Evolutionary conservation across 495 filamentous ascomycete genomes (phyloP), one percentile per base, ranked within the genome.

Genomic region (Tirmania nivea): DNA sequence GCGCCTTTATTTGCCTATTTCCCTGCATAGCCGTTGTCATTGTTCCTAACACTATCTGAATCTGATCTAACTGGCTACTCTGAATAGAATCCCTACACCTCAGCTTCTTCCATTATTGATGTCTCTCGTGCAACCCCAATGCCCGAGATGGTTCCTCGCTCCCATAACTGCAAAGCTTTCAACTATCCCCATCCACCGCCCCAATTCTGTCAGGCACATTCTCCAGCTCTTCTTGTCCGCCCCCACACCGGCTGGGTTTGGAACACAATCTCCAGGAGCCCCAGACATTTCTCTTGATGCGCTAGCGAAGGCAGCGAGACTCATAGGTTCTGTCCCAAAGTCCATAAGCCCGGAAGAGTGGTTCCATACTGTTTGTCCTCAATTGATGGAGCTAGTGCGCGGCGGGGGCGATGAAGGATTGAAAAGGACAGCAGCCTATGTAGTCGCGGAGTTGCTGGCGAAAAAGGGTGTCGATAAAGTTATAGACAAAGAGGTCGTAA

Each of bases 381-480:
- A 80, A 55, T 65, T 81, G 2, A 61, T 78, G 16, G 62, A 63
- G 25, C 63, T 80, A 1, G 64, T 81, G 20, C 74, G 77, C 54
- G 73, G 70, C 0, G 16, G 17, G 17, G 63, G 66, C 11, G 73
- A 73, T 36, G 63, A 56, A 3, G 73, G 75, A 52, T 56, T 80
- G 50, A 67, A 60, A 50, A 72, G 68, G 52, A 73, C 75, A 10
- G 73, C 75, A 6, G 76, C 73, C 0, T 78, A 77, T 54, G 69
- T 75, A 19, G 71, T 79, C 48, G 75, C 72, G 51, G 75, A 78
- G 10, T 70, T 80, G 20, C 62, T 81, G n/a, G 69, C 70, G 0
- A 73, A 72, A 54, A 71, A 69, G 51, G 78, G 78, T 1, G 68
- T 72, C 19, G 72, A 73, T 6, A 69, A 68, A 0, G 63, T 73